These are phyloP conservation scores for Candida ipomoeae DNA, from an alignment of 805 yeast species.

Conservation along the genomic window DNA sequence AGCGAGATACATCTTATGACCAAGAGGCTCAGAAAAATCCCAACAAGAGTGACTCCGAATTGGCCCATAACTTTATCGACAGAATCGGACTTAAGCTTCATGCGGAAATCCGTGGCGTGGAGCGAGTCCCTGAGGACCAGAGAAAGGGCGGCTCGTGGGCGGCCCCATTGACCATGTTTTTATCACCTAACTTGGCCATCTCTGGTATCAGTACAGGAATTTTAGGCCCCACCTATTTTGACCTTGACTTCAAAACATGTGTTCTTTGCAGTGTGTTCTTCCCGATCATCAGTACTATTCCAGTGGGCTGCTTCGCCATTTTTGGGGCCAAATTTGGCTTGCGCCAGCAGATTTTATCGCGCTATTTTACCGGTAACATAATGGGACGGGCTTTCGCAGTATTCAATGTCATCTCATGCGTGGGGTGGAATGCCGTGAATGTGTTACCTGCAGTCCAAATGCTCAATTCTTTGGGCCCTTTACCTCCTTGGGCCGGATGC, in stretches of 20 bases:
- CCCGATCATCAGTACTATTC: conserved; percentile 15
- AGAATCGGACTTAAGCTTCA: conserved; percentile 22
- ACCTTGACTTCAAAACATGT: conserved; percentile 16
- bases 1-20: background rate
- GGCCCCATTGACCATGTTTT: conserved; percentile 24
- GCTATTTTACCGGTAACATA: conserved; percentile 29
- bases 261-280: conserved; percentile 10
- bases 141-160: conserved; percentile 17
- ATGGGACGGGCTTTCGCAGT: conserved; percentile 29
- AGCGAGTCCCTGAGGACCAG: conserved; percentile 25
- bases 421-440: conserved; percentile 35
- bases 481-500: conserved; percentile 36
- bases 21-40: background rate
- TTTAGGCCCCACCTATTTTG: conserved; percentile 15
- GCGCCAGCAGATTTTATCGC: conserved; percentile 27
- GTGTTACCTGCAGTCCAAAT: conserved; percentile 29
- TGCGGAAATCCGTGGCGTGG: conserved; percentile 28
- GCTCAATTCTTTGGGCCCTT: conserved; percentile 23
- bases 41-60: conserved; percentile 6
- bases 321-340: conserved; percentile 18
- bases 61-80: conserved; percentile 17
- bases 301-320: conserved; percentile 15
- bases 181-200: conserved; percentile 27
- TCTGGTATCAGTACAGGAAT: conserved; percentile 16
- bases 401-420: conserved; percentile 26